A percentile compares a stretch with the other conserved stretches of the same genome.
Evolutionary conservation across 164 flowering plant genomes (phyloP).

Genomic region (Malania oleifera): DNA sequence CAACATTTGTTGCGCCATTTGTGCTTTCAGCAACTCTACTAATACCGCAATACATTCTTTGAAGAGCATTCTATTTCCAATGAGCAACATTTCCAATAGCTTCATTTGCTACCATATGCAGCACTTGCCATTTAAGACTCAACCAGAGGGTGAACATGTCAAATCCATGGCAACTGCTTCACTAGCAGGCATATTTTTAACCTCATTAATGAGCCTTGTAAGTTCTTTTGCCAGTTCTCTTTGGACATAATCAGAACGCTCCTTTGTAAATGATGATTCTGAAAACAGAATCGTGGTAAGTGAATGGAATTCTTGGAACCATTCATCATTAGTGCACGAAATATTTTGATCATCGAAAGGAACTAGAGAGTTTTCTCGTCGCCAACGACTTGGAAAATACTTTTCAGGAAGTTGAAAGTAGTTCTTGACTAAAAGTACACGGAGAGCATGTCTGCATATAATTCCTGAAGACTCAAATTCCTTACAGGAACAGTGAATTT

Average conservation of each 20-base stretch:
- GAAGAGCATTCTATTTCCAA: background rate
- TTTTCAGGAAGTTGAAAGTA: constrained; percentile 68
- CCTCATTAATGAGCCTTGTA: constrained; percentile 37
- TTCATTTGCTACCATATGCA: background rate
- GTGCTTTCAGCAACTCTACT: background rate
- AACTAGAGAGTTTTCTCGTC: constrained; percentile 34
- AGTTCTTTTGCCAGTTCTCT: constrained; percentile 39
- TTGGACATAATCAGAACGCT: constrained; percentile 44
- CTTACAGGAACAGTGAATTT: constrained; percentile 60
- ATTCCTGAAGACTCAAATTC: constrained; percentile 64
- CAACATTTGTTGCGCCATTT: too few species aligned
- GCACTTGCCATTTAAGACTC: background rate
- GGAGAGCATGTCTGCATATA: constrained; percentile 60
- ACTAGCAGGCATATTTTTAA: constrained; percentile 36
- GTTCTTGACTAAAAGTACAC: constrained; percentile 48
- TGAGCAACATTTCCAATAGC: background rate
- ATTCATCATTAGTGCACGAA: constrained; percentile 26
- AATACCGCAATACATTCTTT: background rate
- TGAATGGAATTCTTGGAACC: constrained; percentile 43
- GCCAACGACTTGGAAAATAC: constrained; percentile 51
- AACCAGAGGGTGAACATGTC: constrained; percentile 25
- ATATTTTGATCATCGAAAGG: constrained; percentile 21
- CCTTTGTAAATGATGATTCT: constrained; percentile 50
- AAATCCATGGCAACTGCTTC: constrained; percentile 32
- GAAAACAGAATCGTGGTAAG: constrained; percentile 39